phyloP scores from a whole-genome alignment of 176 grass and related monocot genomes.

The Zizania latifolia region DNA sequence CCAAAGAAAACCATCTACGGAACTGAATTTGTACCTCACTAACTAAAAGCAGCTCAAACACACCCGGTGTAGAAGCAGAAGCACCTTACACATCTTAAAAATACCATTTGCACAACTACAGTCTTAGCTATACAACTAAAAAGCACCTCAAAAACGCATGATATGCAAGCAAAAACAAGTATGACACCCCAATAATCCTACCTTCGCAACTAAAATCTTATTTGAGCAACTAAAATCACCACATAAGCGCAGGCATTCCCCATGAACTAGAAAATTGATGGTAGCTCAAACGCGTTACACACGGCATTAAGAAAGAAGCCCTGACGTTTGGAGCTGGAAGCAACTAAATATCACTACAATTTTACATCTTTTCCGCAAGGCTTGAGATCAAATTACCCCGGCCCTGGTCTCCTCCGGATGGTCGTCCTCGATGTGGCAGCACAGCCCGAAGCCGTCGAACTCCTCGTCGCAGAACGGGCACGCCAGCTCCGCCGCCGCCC shows the following conservation, averaged over 20 bases:
- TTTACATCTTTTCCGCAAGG: background rate
- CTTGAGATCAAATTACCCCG: conserved; percentile 43
- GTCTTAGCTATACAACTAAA: background rate
- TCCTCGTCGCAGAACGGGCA: conserved; percentile 95
- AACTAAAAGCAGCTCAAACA: background rate
- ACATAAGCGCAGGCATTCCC: background rate
- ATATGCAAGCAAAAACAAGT: background rate
- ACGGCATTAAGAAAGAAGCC: background rate
- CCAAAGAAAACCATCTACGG: background rate
- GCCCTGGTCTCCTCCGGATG: conserved; percentile 51
- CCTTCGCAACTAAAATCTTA: background rate
- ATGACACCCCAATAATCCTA: background rate
- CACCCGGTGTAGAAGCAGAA: background rate
- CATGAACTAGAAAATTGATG: background rate
- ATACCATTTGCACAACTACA: background rate
- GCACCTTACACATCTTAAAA: background rate
- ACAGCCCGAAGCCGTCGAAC: conserved; percentile 59
- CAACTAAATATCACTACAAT: background rate
- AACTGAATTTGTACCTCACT: background rate
- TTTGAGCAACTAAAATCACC: background rate
- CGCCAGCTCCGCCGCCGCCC: conserved; percentile 31
- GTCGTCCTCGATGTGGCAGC: conserved; percentile 74
- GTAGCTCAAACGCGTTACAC: background rate
- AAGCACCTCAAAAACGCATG: background rate
- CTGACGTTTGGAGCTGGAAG: background rate